Conservation (phyloP, 495 filamentous ascomycete species). For the Xylaria castorea region DNA sequence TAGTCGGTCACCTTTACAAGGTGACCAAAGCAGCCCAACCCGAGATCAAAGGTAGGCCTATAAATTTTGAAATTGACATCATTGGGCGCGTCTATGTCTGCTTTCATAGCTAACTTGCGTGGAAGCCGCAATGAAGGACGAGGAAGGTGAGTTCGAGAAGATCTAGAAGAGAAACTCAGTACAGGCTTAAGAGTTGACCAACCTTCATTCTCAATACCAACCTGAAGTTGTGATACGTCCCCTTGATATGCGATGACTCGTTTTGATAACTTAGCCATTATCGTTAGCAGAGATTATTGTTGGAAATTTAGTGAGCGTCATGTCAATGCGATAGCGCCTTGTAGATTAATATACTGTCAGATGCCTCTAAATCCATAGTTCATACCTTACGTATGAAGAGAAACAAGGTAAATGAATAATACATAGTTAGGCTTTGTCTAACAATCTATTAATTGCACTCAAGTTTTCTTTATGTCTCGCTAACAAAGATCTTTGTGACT, state of each 20-base stretch:
- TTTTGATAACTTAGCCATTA: background rate
- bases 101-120: background rate
- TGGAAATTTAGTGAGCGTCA: background rate
- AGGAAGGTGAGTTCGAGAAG: background rate
- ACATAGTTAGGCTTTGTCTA: background rate
- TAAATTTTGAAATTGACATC: background rate
- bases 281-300: background rate
- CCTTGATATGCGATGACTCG: background rate
- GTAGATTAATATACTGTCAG: background rate
- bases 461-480: background rate
- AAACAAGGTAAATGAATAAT: background rate
- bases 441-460: background rate
- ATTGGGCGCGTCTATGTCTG: background rate
- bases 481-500: background rate
- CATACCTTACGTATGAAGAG: background rate
- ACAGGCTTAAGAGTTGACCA: conserved; percentile 13
- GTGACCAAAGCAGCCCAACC: background rate
- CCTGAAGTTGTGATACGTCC: background rate
- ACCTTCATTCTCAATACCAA: background rate
- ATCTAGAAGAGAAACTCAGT: conserved; percentile 6
- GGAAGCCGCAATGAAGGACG: background rate
- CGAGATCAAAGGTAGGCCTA: conserved; percentile 9
- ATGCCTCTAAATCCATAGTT: background rate
- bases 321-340: background rate
- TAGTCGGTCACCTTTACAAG: background rate